Evolutionary conservation across 768 basidiomycete genomes (phyloP), one percentile per base, ranked within the genome.

Genomic region (Myochromella boudieri): DNA sequence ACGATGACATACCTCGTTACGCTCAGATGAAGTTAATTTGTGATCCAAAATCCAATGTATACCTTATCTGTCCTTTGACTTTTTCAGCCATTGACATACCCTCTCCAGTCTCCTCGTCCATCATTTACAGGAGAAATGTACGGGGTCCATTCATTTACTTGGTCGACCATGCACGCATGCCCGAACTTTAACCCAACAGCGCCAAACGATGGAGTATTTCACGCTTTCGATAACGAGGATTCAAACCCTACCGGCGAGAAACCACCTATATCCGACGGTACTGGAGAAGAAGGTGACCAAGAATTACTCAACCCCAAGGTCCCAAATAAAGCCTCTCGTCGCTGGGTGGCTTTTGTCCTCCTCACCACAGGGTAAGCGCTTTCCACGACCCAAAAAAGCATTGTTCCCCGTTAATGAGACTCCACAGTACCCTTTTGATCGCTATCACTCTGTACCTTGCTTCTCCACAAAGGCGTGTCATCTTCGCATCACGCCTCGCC

Each of bases 101-200:
- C 37, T 29, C 6, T 42, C 11, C 17, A 59, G 25, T 36, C 36
- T 6, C 55, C 58, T 34, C 42, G 38, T 3, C 31, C 61, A 7
- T 26, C 18, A 25, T 61, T 57, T 33, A 12, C 51, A 10, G 39
- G 43, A 10, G 58, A 62, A 24, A 32, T 33, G 11, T 17, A 44
- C 7, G 61, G 52, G 1, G 41, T 55, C 12, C 57, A 57, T 54
- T 56, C 53, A 8, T 61, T 66, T 37, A 28, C 38, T 15, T 64
- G 63, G 67, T 42, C 43, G 7, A 64, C 63, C 26, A 61, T 50
- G 36, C 51, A 65, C 46, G 67, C 55, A 12, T 68, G 67, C 25
- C 65, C 65, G 48, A 34, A 39, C 27, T 15, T 12, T 15, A 17
- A 37, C 24, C 12, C 26, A 17, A 36, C 17, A 6, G 28, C 26